Evolutionary conservation across 495 filamentous ascomycete species (phyloP).

Genomic region (Elasticomyces elasticus): DNA sequence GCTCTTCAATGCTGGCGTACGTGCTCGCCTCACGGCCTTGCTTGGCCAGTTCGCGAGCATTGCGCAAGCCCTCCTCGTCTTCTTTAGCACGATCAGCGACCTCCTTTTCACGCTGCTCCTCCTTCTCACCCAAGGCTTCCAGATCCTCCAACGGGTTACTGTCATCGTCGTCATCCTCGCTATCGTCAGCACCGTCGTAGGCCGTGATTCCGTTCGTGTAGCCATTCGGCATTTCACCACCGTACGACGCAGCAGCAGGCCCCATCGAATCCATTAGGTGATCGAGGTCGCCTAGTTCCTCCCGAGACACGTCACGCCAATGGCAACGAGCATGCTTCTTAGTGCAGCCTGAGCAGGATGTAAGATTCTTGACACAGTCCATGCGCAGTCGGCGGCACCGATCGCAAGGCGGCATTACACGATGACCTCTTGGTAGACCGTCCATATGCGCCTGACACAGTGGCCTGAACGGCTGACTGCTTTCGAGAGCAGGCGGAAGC

Average conservation of each 20-base stretch:
- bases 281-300: constrained; percentile 42
- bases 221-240: neutral
- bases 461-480: constrained; percentile 18
- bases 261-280: constrained; percentile 12
- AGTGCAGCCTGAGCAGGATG: constrained; percentile 76
- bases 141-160: constrained; percentile 22
- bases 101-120: constrained; percentile 10
- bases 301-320: constrained; percentile 66
- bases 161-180: constrained; percentile 22
- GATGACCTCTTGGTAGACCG: constrained; percentile 58
- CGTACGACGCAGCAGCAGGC: neutral
- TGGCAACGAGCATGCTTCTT: constrained; percentile 80
- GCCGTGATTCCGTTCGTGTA: constrained; percentile 6
- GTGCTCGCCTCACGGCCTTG: constrained; percentile 14
- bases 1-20: neutral
- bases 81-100: constrained; percentile 5
- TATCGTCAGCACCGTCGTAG: constrained; percentile 2
- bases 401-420: constrained; percentile 70
- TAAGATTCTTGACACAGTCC: constrained; percentile 75
- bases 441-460: constrained; percentile 46
- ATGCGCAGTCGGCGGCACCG: constrained; percentile 69
- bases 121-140: constrained; percentile 19
- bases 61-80: constrained; percentile 18
- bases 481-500: constrained; percentile 16
- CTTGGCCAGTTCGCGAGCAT: constrained; percentile 12